Evolutionary conservation across 2,329 filamentous ascomycete species (phyloP).

Genomic region (Phyllosticta citriasiana): DNA sequence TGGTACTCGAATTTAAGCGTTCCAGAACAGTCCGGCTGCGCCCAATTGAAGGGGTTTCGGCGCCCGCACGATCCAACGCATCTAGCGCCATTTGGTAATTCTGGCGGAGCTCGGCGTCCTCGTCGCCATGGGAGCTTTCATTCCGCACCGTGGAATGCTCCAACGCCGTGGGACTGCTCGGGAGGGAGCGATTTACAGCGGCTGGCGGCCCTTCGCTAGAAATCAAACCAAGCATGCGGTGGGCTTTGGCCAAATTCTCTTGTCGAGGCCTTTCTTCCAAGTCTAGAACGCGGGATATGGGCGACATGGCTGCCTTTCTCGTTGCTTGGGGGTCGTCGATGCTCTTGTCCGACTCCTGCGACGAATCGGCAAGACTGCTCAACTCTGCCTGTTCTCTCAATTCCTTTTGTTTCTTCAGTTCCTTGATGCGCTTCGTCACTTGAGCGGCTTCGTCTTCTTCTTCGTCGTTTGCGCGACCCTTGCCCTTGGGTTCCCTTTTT

Average conservation of each 20-base stretch:
- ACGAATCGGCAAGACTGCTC: not conserved
- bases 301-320: not conserved
- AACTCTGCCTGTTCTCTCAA: conserved; percentile 35
- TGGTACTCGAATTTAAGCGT: not conserved
- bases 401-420: conserved; percentile 48
- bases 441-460: conserved; percentile 38
- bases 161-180: conserved; percentile 1
- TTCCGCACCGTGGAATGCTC: not conserved
- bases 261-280: conserved; percentile 3
- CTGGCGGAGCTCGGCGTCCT: conserved; percentile 21
- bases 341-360: conserved; percentile 19
- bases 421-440: conserved; percentile 47
- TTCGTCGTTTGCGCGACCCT: conserved; percentile 7
- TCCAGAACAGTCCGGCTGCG: conserved; percentile 7
- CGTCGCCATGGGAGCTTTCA: not conserved
- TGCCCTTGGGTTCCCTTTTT: conserved; percentile 17
- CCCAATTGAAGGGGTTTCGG: conserved; percentile 6
- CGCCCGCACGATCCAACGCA: conserved; percentile 13
- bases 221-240: conserved; percentile 31
- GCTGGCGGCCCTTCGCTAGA: conserved; percentile 7
- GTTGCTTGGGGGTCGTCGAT: not conserved
- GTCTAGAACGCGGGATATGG: conserved; percentile 6
- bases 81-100: conserved; percentile 31
- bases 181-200: conserved; percentile 11
- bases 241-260: conserved; percentile 29